Percentiles rank a stretch among this genome's conserved stretches.
These are phyloP conservation scores for Podospora australis DNA, from an alignment of 495 filamentous ascomycete species.

Conservation along the genomic window DNA sequence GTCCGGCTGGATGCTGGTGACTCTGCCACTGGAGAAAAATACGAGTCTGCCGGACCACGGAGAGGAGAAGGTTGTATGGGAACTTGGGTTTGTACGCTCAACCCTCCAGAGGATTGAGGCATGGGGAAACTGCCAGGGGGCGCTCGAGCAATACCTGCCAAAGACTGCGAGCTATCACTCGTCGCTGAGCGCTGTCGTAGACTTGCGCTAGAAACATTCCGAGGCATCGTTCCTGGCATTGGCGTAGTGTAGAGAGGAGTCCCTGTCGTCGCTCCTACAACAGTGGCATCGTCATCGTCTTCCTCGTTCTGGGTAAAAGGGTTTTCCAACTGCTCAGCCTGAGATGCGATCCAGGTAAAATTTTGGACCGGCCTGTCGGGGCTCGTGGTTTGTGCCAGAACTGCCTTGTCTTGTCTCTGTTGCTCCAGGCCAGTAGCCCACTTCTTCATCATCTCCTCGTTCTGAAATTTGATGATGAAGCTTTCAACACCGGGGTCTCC, in stretches of 20 bases:
- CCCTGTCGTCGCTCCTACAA: slow-evolving; percentile 5
- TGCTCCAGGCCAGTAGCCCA: slow-evolving; percentile 65
- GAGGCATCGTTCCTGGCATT: slow-evolving; percentile 48
- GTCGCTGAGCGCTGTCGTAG: slow-evolving; percentile 76
- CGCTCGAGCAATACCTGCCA: slow-evolving; percentile 40
- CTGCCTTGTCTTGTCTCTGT: slow-evolving; percentile 51
- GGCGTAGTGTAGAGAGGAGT: slow-evolving; percentile 12
- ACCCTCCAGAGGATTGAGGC: slow-evolving; percentile 48
- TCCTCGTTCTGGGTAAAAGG: slow-evolving; percentile 77
- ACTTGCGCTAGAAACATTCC: slow-evolving; percentile 75
- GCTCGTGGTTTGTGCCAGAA: slow-evolving; percentile 17
- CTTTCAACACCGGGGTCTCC: slow-evolving; percentile 94
- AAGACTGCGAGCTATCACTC: slow-evolving; percentile 55
- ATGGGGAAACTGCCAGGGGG: slow-evolving; percentile 65
- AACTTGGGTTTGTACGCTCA: slow-evolving; percentile 70
- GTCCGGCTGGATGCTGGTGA: slow-evolving; percentile 78
- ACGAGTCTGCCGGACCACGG: slow-evolving; percentile 62
- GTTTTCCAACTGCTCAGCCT: slow-evolving; percentile 58
- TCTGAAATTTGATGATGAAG: slow-evolving; percentile 86
- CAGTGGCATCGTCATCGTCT: slow-evolving; percentile 56
- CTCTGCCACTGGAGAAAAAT: slow-evolving; percentile 84
- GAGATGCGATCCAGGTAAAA: slow-evolving; percentile 71
- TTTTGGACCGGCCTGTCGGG: slow-evolving; percentile 43
- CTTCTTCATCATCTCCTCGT: slow-evolving; percentile 85
- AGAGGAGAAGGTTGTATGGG: slow-evolving; percentile 32